These are phyloP conservation scores for Coniochaeta prunicola DNA, from an alignment of 2,329 filamentous ascomycete species.

Conservation along the genomic window DNA sequence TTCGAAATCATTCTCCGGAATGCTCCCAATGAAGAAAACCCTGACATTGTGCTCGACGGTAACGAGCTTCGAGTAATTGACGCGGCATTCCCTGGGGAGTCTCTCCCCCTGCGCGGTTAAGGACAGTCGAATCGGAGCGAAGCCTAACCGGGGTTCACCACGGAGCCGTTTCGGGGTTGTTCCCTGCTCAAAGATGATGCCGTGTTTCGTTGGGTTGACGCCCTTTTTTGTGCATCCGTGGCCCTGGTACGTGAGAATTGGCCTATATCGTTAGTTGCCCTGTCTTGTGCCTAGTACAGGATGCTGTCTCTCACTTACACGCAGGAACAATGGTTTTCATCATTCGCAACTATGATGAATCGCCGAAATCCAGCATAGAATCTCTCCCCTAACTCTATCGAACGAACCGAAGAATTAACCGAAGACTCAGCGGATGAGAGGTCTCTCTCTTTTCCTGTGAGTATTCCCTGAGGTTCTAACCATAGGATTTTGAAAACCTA, in stretches of 20 bases:
- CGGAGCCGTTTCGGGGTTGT: slow-evolving; percentile 23
- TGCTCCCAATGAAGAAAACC: slow-evolving; percentile 47
- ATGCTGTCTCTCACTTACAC: slow-evolving; percentile 34
- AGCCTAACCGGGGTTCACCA: slow-evolving; percentile 41
- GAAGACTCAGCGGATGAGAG: too few species aligned
- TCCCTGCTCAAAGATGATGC: slow-evolving; percentile 37
- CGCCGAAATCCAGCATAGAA: slow-evolving; percentile 46
- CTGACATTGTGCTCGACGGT: slow-evolving; percentile 51
- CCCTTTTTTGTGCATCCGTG: slow-evolving; percentile 46
- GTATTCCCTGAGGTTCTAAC: slow-evolving; percentile 35
- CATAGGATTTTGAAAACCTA: slow-evolving; percentile 48
- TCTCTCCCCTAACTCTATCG: neutral
- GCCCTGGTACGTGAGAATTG: slow-evolving; percentile 46
- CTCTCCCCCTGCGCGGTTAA: slow-evolving; percentile 33
- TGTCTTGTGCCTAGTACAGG: neutral
- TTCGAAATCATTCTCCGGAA: slow-evolving; percentile 28
- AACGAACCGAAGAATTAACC: too few species aligned
- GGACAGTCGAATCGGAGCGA: slow-evolving; percentile 34
- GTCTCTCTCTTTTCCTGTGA: slow-evolving; percentile 13
- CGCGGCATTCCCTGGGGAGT: slow-evolving; percentile 41
- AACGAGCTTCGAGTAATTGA: slow-evolving; percentile 50
- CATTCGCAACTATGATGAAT: slow-evolving; percentile 46
- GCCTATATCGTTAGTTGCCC: slow-evolving; percentile 24
- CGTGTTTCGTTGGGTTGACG: slow-evolving; percentile 44
- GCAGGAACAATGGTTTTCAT: slow-evolving; percentile 47